Percentiles rank a stretch among this genome's conserved stretches.
These are phyloP conservation scores for Fusarium sp. DNA, from an alignment of 2,329 filamentous ascomycete species.

Conservation along the genomic window DNA sequence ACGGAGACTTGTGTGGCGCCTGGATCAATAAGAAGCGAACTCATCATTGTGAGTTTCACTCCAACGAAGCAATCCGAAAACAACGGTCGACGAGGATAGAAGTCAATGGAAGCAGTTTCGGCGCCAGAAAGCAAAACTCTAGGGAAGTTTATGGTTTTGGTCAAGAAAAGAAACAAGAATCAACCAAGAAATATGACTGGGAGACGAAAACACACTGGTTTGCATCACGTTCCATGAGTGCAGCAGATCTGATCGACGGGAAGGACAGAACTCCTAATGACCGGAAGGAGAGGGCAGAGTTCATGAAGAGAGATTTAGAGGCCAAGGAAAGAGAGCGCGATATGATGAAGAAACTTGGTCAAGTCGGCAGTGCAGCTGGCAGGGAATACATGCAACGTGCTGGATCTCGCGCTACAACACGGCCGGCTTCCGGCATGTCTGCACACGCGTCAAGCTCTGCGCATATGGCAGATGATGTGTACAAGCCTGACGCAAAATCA, in stretches of 20 bases:
- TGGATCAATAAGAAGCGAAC: conserved; percentile 93
- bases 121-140: conserved; percentile 46
- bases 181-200: conserved; percentile 60
- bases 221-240: conserved; percentile 59
- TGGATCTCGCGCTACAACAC: conserved; percentile 30
- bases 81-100: conserved; percentile 74
- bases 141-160: conserved; percentile 37
- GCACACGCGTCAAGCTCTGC: conserved; percentile 32
- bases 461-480: conserved; percentile 41
- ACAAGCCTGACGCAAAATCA: conserved; percentile 54
- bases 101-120: conserved; percentile 73
- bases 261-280: conserved; percentile 66
- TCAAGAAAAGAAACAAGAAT: conserved; percentile 27
- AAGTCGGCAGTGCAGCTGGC: conserved; percentile 71
- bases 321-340: conserved; percentile 77
- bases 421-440: conserved; percentile 19
- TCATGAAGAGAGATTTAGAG: conserved; percentile 69
- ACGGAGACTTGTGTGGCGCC: conserved; percentile 79
- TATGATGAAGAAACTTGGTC: conserved; percentile 72
- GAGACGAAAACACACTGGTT: conserved; percentile 67
- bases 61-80: conserved; percentile 81
- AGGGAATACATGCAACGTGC: conserved; percentile 72
- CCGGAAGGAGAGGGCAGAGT: conserved; percentile 70
- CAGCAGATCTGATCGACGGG: conserved; percentile 72
- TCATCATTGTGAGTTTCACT: conserved; percentile 91